These are phyloP conservation scores for Pseudogymnoascus sp. DNA, from an alignment of 2,329 filamentous ascomycete species.

Conservation along the genomic window DNA sequence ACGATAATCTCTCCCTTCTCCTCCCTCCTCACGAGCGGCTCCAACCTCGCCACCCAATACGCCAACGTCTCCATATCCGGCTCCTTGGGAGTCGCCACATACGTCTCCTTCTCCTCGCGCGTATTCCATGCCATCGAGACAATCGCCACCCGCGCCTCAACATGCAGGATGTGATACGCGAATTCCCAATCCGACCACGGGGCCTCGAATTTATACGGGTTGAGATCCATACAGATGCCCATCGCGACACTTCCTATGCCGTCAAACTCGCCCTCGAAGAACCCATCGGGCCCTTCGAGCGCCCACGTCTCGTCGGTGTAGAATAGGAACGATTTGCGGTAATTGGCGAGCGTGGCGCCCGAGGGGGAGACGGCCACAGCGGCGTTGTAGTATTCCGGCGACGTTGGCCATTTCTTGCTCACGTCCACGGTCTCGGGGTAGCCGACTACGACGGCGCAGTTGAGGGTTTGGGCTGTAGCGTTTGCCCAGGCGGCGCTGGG, in stretches of 20 bases:
- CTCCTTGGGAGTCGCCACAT: slow-evolving; percentile 41
- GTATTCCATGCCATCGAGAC: slow-evolving; percentile 63
- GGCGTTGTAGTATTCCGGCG: slow-evolving; percentile 45
- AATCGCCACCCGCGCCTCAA: slow-evolving; percentile 52
- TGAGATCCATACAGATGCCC: slow-evolving; percentile 55
- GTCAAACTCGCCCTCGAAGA: slow-evolving; percentile 35
- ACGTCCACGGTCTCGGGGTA: slow-evolving; percentile 62
- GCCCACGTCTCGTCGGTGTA: slow-evolving; percentile 53
- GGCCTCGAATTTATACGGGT: slow-evolving; percentile 41
- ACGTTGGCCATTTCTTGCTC: slow-evolving; percentile 38
- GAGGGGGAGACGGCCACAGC: slow-evolving; percentile 45
- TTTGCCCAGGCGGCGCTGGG: slow-evolving; percentile 63
- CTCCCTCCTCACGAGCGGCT: slow-evolving; percentile 50
- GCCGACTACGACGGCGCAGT: slow-evolving; percentile 59
- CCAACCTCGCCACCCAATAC: slow-evolving; percentile 65
- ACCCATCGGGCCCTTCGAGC: slow-evolving; percentile 41
- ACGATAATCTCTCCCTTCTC: slow-evolving; percentile 52
- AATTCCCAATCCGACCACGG: slow-evolving; percentile 41
- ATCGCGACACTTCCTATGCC: slow-evolving; percentile 43
- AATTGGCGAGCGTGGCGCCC: slow-evolving; percentile 49
- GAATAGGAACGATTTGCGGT: slow-evolving; percentile 49
- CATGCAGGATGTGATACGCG: slow-evolving; percentile 42
- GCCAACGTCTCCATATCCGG: slow-evolving; percentile 63
- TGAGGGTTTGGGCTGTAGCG: slow-evolving; percentile 52
- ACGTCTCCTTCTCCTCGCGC: slow-evolving; percentile 38